phyloP scores from a whole-genome alignment of 495 filamentous ascomycete genomes.

The Aspergillus bertholletiae region DNA sequence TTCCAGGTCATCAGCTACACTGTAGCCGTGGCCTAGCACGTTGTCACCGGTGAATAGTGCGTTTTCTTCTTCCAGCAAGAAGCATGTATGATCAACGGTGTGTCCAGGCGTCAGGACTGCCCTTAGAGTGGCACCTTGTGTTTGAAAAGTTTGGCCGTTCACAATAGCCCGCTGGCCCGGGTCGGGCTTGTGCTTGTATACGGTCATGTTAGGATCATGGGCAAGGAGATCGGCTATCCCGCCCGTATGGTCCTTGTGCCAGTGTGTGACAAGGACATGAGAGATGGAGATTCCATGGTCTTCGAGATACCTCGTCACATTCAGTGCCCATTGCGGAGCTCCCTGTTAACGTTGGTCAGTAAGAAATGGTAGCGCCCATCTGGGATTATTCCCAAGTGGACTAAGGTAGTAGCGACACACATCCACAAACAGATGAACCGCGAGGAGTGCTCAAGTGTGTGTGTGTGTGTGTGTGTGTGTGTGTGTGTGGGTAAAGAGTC shows the following conservation, averaged over 20 bases:
- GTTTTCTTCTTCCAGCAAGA: constrained; percentile 53
- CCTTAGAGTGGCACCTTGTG: constrained; percentile 37
- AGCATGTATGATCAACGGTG: constrained; percentile 44
- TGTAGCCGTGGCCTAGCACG: constrained; percentile 39
- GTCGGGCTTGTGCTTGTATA: constrained; percentile 46
- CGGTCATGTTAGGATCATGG: constrained; percentile 43
- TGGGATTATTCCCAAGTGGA: no score
- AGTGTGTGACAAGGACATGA: constrained; percentile 70
- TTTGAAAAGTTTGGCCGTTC: constrained; percentile 35
- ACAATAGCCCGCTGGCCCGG: constrained; percentile 39
- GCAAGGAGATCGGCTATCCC: constrained; percentile 61
- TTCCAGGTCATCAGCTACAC: not conserved
- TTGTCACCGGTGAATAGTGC: constrained; percentile 86
- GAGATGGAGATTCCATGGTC: constrained; percentile 45
- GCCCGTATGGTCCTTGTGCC: constrained; percentile 75
- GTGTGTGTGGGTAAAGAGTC: not conserved
- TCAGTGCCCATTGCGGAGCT: constrained; percentile 24
- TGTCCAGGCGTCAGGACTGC: constrained; percentile 42
- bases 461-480: not conserved
- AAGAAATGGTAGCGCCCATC: no score
- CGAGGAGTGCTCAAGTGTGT: constrained; percentile 17
- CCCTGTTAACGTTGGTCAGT: no score
- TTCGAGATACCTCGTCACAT: constrained; percentile 16
- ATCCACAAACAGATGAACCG: no score
- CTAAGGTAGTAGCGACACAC: no score